Base-by-base conservation (phyloP, 176 grass and related monocot genomes). In the Oryza glumipatula region DNA sequence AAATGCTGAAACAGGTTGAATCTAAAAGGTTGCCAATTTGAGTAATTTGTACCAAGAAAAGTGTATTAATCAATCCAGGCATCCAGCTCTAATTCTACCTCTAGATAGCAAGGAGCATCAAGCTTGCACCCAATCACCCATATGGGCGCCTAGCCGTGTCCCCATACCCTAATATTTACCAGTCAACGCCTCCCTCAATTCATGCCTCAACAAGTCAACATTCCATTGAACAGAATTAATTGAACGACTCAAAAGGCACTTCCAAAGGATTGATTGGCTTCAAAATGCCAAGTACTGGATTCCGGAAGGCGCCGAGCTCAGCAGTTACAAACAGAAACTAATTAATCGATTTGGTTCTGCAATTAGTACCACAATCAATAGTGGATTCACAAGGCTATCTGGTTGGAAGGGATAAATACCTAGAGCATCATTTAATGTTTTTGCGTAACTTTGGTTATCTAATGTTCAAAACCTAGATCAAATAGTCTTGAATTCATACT, bases 31-130 rank as follows among this genome's bases (percentile, higher is more conserved):
- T 47, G 16, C 41, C 38, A 35, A 60, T 69, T n/a, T 83, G 60
- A 35, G 58, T 17, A 43, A 17, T 70, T 3, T 30, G 66, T 77
- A 26, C 51, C 67, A 67, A 56, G 45, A 64, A 28, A 16, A 16
- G 46, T 45, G n/a, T 23, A 10, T n/a, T 23, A 0, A 63, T 63
- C 8, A 23, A 63, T 63, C 17, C 1, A 1, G 9, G 58, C 68
- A 32, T 86, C 16, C 52, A 79, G 9, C n/a, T 74, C 14, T 80
- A 49, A 84, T n/a, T 32, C n/a, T 83, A 87, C 83, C 47, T 74
- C 21, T 66, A 67, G 52, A 9, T 78, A 44, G 15, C 15, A 80
- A 28, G 24, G 15, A 80, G 68, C 11, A 1, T 10, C 17, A 56
- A 86, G 16, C 23, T 56, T 81, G 47, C 47, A 2, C 30, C 30